Conservation (phyloP, 2,329 filamentous ascomycete species). For the Albophoma yamanashiensis region DNA sequence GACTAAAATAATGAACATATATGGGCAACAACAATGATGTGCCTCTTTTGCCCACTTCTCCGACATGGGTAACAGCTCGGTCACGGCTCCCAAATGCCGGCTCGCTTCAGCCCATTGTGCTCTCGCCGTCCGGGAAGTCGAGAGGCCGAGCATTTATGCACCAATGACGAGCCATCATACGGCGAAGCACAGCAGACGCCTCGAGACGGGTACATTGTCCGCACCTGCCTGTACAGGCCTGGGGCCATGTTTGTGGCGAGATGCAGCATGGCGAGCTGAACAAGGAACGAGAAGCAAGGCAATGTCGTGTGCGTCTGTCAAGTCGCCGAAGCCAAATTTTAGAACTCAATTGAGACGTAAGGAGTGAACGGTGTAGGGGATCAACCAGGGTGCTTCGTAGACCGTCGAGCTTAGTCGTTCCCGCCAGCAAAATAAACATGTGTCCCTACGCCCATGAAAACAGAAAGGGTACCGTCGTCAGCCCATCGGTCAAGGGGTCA, state of each 20-base stretch:
- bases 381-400: not conserved
- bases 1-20: slow-evolving; percentile 15
- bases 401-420: slow-evolving; percentile 2
- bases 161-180: no score
- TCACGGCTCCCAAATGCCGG: slow-evolving; percentile 1
- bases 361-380: slow-evolving; percentile 29
- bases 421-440: slow-evolving; percentile 8
- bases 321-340: slow-evolving; percentile 16
- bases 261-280: not conserved
- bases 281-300: slow-evolving; percentile 3
- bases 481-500: slow-evolving; percentile 20
- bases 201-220: not conserved
- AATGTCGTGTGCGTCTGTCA: slow-evolving; percentile 10
- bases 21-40: not conserved
- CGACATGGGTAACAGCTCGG: not conserved
- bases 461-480: slow-evolving; percentile 25
- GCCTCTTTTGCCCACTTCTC: not conserved
- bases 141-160: not conserved
- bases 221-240: not conserved
- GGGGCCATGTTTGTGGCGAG: not conserved
- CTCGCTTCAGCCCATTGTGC: not conserved
- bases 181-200: not conserved
- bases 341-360: slow-evolving; percentile 18
- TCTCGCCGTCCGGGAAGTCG: not conserved
- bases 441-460: slow-evolving; percentile 24